Evolutionary conservation across 2,329 filamentous ascomycete genomes (phyloP).

Genomic region (Nigrograna mackinnonii): DNA sequence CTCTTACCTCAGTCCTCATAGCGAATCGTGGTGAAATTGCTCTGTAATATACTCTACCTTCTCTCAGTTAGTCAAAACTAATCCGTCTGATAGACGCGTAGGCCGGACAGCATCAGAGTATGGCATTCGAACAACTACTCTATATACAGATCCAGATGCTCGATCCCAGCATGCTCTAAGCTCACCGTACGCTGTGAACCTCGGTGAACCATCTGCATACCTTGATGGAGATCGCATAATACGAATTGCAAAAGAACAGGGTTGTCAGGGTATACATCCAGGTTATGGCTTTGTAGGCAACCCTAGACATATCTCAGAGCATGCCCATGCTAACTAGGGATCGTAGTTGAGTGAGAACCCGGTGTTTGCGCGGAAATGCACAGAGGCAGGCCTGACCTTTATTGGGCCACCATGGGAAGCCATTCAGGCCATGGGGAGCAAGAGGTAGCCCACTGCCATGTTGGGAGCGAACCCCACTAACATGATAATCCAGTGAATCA

Average conservation of each 20-base stretch:
- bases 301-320: neutral
- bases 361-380: constrained; percentile 83
- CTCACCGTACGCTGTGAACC: constrained; percentile 80
- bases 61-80: neutral
- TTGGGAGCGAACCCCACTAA: constrained; percentile 6
- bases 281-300: constrained; percentile 79
- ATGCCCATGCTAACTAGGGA: constrained; percentile 13
- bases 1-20: constrained; percentile 81
- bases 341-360: constrained; percentile 83
- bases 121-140: constrained; percentile 88
- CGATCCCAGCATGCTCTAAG: constrained; percentile 84
- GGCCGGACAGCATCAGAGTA: constrained; percentile 84
- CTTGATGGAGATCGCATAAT: constrained; percentile 95
- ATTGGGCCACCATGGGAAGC: constrained; percentile 86
- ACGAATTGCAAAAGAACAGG: constrained; percentile 79
- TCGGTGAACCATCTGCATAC: constrained; percentile 84
- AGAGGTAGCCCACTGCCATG: constrained; percentile 58
- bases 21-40: constrained; percentile 98
- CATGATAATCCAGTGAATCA: constrained; percentile 57
- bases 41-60: constrained; percentile 51
- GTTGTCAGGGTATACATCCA: constrained; percentile 90
- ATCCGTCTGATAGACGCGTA: constrained; percentile 63
- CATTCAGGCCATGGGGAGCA: constrained; percentile 85
- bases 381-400: constrained; percentile 88
- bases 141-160: constrained; percentile 93